Percentiles rank a stretch among this genome's conserved stretches.
Conservation (phyloP, 2,329 filamentous ascomycete species). For the Aspergillus luchuensis region DNA sequence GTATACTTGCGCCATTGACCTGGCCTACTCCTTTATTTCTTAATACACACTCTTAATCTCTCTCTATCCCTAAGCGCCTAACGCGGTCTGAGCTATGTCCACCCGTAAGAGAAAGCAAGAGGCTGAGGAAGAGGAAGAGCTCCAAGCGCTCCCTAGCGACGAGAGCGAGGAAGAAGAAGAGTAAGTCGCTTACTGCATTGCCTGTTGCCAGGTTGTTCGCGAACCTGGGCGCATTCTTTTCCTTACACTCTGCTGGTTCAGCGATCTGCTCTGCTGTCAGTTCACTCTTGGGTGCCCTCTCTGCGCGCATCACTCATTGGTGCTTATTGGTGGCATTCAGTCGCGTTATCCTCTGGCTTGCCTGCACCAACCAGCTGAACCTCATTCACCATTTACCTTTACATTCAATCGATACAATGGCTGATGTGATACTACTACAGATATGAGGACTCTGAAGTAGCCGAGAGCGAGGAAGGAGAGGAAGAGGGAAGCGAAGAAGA, state of each 20-base stretch:
- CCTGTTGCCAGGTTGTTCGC: not conserved
- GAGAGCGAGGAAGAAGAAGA: conserved; percentile 55
- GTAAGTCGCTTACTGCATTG: conserved; percentile 34
- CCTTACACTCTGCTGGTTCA: not conserved
- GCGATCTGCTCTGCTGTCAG: not conserved
- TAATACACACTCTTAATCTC: not conserved
- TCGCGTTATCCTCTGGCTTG: not conserved
- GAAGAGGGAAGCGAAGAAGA: conserved; percentile 33
- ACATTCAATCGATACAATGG: not conserved
- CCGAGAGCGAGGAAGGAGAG: conserved; percentile 26
- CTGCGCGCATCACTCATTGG: not conserved
- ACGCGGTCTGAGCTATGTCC: conserved; percentile 37
- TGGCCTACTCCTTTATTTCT: conserved; percentile 8
- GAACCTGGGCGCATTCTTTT: not conserved
- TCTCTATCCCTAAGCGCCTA: not conserved
- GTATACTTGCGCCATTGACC: conserved; percentile 15
- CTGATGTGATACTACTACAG: conserved; percentile 21
- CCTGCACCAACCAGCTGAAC: too few relatives aligned
- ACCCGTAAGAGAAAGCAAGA: conserved; percentile 55
- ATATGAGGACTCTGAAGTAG: conserved; percentile 38
- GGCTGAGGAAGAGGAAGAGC: conserved; percentile 50
- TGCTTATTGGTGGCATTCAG: not conserved
- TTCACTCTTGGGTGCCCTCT: not conserved
- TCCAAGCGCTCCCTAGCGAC: conserved; percentile 52
- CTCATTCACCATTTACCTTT: not conserved